Percentiles rank a stretch among this genome's conserved stretches.
Evolutionary conservation across 306 rosid genomes (phyloP).

Genomic region (Delonix regia): DNA sequence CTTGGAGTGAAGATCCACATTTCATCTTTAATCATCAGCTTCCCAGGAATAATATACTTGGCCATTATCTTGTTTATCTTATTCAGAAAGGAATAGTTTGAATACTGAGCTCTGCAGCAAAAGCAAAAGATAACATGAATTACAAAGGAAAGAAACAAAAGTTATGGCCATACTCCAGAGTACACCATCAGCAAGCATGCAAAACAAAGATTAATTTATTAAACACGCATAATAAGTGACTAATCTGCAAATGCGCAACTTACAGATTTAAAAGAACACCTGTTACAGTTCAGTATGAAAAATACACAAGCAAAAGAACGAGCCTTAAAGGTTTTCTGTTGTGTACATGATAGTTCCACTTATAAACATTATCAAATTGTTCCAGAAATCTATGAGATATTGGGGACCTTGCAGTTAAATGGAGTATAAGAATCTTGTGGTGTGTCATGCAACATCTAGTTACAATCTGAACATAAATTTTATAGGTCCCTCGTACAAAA

Average conservation of each 20-base stretch:
- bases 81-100: neutral
- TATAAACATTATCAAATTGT: neutral
- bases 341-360: neutral
- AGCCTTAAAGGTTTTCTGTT: neutral
- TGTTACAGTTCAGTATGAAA: neutral
- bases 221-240: neutral
- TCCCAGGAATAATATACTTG: constrained; percentile 35
- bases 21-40: constrained; percentile 51
- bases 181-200: neutral
- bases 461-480: neutral
- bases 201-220: neutral
- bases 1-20: constrained; percentile 44
- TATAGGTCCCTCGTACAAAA: neutral
- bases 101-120: constrained; percentile 22
- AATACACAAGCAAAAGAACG: neutral
- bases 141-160: too few species aligned
- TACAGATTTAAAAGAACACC: neutral
- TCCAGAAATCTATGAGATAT: neutral
- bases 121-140: neutral
- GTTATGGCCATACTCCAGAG: too few species aligned
- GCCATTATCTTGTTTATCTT: constrained; percentile 43
- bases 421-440: neutral
- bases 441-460: neutral
- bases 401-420: neutral
- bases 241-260: neutral